phyloP scores from a whole-genome alignment of 495 filamentous ascomycete species.

The Penicillium mononematosum region DNA sequence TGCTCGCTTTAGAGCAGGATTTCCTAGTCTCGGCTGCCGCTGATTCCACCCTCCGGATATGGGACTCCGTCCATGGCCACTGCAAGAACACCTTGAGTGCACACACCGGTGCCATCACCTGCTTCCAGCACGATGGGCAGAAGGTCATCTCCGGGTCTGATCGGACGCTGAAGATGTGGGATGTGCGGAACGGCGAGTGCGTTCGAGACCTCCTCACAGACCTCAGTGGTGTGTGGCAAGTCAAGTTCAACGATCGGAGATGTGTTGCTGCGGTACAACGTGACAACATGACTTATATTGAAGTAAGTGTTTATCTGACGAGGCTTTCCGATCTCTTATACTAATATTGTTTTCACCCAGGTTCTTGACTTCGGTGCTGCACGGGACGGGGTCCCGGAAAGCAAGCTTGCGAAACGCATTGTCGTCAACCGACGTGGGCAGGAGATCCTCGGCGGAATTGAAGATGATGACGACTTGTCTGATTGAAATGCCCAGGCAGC shows the following conservation, averaged over 20 bases:
- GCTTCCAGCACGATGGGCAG: slow-evolving; percentile 95
- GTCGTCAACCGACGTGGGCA: slow-evolving; percentile 64
- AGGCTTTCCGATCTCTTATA: neutral
- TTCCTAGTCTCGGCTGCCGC: slow-evolving; percentile 92
- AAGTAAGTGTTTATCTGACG: slow-evolving; percentile 60
- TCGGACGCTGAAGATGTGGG: slow-evolving; percentile 98
- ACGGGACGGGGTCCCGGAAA: slow-evolving; percentile 71
- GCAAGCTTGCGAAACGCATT: slow-evolving; percentile 75
- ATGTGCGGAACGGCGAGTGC: slow-evolving; percentile 86
- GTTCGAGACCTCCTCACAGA: slow-evolving; percentile 95
- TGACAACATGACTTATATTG: slow-evolving; percentile 88
- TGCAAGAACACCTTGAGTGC: slow-evolving; percentile 88
- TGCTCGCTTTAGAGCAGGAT: slow-evolving; percentile 84
- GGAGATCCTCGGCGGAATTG: slow-evolving; percentile 36
- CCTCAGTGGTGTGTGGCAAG: slow-evolving; percentile 95
- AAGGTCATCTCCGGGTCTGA: slow-evolving; percentile 97
- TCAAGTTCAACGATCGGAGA: slow-evolving; percentile 92
- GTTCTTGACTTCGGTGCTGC: slow-evolving; percentile 90
- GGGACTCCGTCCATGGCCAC: slow-evolving; percentile 91
- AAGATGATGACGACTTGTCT: slow-evolving; percentile 45
- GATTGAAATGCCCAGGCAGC: slow-evolving; percentile 18
- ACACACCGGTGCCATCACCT: slow-evolving; percentile 96
- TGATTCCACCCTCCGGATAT: slow-evolving; percentile 92
- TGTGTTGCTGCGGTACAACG: slow-evolving; percentile 97
- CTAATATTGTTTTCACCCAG: slow-evolving; percentile 37